Base-by-base conservation (phyloP, 352 stramenopile species). In the Phytophthora nicotianae region DNA sequence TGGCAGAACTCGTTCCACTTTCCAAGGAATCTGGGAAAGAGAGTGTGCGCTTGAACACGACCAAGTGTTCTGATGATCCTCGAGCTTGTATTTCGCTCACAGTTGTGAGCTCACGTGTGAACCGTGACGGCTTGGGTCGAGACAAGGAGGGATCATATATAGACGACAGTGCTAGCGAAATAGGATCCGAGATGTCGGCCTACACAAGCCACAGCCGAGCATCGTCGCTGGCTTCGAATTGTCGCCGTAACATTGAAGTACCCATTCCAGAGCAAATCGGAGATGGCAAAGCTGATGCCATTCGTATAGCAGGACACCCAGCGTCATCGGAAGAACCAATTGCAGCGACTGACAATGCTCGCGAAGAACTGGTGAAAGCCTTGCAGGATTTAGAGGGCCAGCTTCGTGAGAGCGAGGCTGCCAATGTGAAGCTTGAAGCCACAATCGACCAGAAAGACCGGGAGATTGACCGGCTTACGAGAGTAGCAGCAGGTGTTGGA, bases 1-100 rank as follows among this genome's bases (percentile, higher is more conserved):
- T 91, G 37, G 72, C 82, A 0, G 80, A 91, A 49, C 66, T 89
- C 17, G 76, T 91, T 37, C 75, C 81, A 17, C 77, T 78, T 38
- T 77, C 75, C 58, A 83, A 84, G 29, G 78, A 89, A 24, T 74
- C 82, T 5, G 74, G 66, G 16, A 91, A 91, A 48, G 82, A 91
- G 64, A 87, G 70, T 19, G 70, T 87, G 21, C 78, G 75, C 21
- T 72, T 89, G 26, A 80, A 75, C 3, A 59, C 79, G 0, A 60
- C 76, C 52, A 89, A 89, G 65, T 89, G 82, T 38, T 6, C 48
- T 0, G 73, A 87, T 19, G 82, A 91, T 42, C 65, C 67, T 35
- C 75, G 78, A 41, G 82, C 82, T 9, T 85, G 75, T 27, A 79
- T 91, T 6, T 88, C 77, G n/a, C 35, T 89, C 21, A 89, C 79